A percentile compares a stretch with the other conserved stretches of the same genome.
Evolutionary conservation across 75 land plant species (phyloP).

Genomic region (Pinus tabuliformis): DNA sequence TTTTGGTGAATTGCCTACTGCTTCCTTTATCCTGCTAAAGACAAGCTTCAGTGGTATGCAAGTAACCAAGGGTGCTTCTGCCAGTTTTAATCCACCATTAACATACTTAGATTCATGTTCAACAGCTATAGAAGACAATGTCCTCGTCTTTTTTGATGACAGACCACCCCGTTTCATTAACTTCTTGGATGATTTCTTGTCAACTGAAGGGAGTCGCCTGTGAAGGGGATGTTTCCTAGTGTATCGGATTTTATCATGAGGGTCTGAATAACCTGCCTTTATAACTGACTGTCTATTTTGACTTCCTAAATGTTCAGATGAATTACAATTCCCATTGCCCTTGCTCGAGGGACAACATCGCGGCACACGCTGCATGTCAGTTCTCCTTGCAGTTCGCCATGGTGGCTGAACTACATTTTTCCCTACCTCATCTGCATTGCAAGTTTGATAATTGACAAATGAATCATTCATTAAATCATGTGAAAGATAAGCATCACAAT

Average conservation of each 20-base stretch:
- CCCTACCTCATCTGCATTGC: background rate
- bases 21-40: conserved; percentile 58
- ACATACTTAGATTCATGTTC: conserved; percentile 23
- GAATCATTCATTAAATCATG: background rate
- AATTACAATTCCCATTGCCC: background rate
- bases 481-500: conserved; percentile 12
- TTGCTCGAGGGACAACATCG: conserved; percentile 27
- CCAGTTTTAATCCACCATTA: conserved; percentile 12
- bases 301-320: conserved; percentile 5
- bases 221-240: conserved; percentile 18
- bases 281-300: background rate
- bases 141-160: conserved; percentile 58
- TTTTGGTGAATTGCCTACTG: conserved; percentile 10
- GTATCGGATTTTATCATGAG: conserved; percentile 12
- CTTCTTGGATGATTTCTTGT: conserved; percentile 32
- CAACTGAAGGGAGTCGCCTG: conserved; percentile 13
- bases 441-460: conserved; percentile 4
- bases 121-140: conserved; percentile 60
- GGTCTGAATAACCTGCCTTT: conserved; percentile 13
- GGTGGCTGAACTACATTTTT: conserved; percentile 8
- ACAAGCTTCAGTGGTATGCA: conserved; percentile 76
- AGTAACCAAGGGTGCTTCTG: conserved; percentile 41
- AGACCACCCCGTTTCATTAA: conserved; percentile 36
- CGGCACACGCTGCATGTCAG: conserved; percentile 65
- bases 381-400: conserved; percentile 79